Evolutionary conservation across 2,329 filamentous ascomycete genomes (phyloP), one percentile per base, ranked within the genome.

Genomic region (Chaetothyriales sp.): DNA sequence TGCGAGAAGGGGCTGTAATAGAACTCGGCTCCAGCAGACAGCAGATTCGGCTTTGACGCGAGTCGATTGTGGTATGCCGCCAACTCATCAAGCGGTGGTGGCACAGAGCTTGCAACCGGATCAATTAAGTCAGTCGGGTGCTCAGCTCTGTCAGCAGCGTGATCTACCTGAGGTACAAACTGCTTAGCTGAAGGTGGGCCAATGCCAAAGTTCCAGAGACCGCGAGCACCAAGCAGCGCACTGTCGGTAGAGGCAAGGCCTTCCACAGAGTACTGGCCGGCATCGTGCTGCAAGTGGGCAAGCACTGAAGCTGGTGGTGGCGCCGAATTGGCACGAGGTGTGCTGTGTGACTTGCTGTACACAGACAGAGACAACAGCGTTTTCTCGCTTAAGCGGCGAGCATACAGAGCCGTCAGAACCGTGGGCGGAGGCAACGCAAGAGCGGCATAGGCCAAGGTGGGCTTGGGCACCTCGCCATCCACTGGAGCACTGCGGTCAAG

Each of bases 1-100:
- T 95, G 95, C 66, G 95, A 97, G 54, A 95, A 71, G 0, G 89
- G 84, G 19, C 90, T 92, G 71, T 98, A 98, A 71, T 97, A 98
- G 37, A 94, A 75, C 68, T 98, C 92, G 51, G 83, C 90, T 37
- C 92, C 92, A 2, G 87, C 86, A 63, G 87, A 94, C 65, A 97
- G 88, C 18, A 90, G 82, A 7, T 89, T 70, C 81, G 61, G 58
- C 56, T 61, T 60, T 4, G 56, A 57, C 1, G 53, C 52, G 2
- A 61, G 52, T 18, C 53, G 53, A 44, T 49, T 52, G 28, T 51
- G 53, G 46, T 56, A 56, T 18, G 48, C 19, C 7, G 50, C 56
- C 44, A 43, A 48, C 19, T 46, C 50, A 44, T 79, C 73, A 0
- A 61, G 56, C 62, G 40, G 47, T 10, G 60, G 51, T 1, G 58